These are phyloP conservation scores for Lipomyces japonicus DNA, from an alignment of 805 yeast species.

Conservation along the genomic window DNA sequence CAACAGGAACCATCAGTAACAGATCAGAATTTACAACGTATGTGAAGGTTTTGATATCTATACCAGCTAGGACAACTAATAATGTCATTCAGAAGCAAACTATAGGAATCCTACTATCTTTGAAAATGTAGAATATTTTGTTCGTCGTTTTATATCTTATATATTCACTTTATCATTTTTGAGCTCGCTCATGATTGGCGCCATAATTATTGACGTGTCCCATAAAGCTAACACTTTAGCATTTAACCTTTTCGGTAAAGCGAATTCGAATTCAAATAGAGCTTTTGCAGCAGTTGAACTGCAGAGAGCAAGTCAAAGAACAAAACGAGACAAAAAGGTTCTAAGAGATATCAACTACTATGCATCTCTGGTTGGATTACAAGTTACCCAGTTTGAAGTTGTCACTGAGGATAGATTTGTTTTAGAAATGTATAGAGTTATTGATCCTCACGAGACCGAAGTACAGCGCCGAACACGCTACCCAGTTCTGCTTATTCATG, in stretches of 20 bases:
- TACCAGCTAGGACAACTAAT: no score
- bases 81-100: no score
- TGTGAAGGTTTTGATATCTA: no score
- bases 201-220: conserved; percentile 5
- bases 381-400: conserved; percentile 55
- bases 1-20: no score
- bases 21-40: no score
- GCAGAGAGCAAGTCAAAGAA: conserved; percentile 18
- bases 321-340: conserved; percentile 40
- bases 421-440: conserved; percentile 59
- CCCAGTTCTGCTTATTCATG: conserved; percentile 80
- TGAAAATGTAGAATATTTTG: conserved; percentile 5
- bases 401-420: conserved; percentile 78
- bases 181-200: conserved; percentile 15
- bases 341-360: conserved; percentile 64
- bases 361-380: conserved; percentile 57
- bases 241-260: background rate
- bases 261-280: conserved; percentile 25
- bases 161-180: conserved; percentile 20
- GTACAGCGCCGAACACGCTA: conserved; percentile 38
- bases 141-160: conserved; percentile 15
- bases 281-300: no score
- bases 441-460: conserved; percentile 45
- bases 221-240: background rate
- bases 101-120: conserved; percentile 5